Conservation (phyloP, 2,329 filamentous ascomycete species). For the Graphilbum ipis-grandicollis region DNA sequence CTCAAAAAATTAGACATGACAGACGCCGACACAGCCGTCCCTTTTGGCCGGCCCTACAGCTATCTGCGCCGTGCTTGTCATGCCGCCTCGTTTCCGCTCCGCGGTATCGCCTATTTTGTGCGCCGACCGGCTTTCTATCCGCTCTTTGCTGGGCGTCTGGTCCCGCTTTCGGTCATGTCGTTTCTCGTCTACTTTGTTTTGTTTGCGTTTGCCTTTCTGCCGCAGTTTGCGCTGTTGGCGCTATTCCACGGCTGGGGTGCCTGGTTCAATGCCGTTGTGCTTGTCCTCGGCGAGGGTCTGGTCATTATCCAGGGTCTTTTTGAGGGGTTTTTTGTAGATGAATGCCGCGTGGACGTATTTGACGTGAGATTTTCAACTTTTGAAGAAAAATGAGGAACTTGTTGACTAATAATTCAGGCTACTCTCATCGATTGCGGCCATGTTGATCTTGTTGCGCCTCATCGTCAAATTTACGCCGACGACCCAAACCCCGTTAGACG, state of each 20-base stretch:
- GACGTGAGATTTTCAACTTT: slow-evolving; percentile 35
- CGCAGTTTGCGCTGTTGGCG: slow-evolving; percentile 74
- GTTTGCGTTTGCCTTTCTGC: slow-evolving; percentile 76
- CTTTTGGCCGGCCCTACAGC: slow-evolving; percentile 2
- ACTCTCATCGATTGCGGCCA: slow-evolving; percentile 61
- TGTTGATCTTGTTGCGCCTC: slow-evolving; percentile 47
- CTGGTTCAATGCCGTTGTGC: slow-evolving; percentile 76
- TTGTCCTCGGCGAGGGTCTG: slow-evolving; percentile 70
- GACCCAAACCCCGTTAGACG: slow-evolving; percentile 58
- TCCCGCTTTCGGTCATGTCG: slow-evolving; percentile 71
- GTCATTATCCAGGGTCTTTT: slow-evolving; percentile 55
- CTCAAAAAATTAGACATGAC: background rate
- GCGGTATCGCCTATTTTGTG: slow-evolving; percentile 71
- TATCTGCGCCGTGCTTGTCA: slow-evolving; percentile 5
- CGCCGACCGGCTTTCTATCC: slow-evolving; percentile 68
- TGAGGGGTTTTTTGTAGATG: slow-evolving; percentile 68
- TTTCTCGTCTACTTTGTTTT: slow-evolving; percentile 68
- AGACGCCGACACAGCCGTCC: background rate
- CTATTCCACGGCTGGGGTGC: slow-evolving; percentile 78
- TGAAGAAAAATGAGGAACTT: too few relatives aligned
- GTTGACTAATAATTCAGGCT: too few relatives aligned
- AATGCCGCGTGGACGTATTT: slow-evolving; percentile 65
- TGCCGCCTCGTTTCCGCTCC: slow-evolving; percentile 37
- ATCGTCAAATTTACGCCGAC: slow-evolving; percentile 48
- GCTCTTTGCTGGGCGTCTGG: slow-evolving; percentile 56